These are phyloP conservation scores for Fusarium kyushuense DNA, from an alignment of 2,329 filamentous ascomycete species.

Conservation along the genomic window DNA sequence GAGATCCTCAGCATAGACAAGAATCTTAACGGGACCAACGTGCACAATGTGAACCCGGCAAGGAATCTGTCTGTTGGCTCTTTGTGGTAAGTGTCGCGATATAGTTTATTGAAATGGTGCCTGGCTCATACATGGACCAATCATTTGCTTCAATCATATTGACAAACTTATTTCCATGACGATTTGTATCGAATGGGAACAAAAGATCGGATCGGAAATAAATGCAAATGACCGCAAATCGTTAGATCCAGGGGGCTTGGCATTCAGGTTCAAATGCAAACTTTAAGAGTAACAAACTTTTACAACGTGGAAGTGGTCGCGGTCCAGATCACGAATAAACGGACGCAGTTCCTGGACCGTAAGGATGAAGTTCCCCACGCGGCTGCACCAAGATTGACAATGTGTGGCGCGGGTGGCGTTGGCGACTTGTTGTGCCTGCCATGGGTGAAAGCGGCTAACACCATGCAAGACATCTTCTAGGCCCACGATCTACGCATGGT, in stretches of 20 bases:
- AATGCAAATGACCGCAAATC: conserved; percentile 16
- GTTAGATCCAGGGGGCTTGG: conserved; percentile 30
- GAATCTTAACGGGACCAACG: neutral
- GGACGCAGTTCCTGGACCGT: conserved; percentile 20
- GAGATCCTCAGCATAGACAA: neutral
- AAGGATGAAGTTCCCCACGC: neutral
- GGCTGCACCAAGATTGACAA: neutral
- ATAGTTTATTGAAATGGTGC: conserved; percentile 16
- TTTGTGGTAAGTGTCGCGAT: conserved; percentile 13
- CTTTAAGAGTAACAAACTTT: conserved; percentile 20
- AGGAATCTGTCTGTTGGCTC: conserved; percentile 22
- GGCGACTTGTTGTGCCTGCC: too few relatives aligned
- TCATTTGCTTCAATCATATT: conserved; percentile 4
- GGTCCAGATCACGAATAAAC: conserved; percentile 22
- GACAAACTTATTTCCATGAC: conserved; percentile 4
- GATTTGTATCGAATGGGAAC: conserved; percentile 3
- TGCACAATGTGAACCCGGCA: conserved; percentile 1
- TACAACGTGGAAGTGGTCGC: conserved; percentile 12
- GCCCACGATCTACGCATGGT: conserved; percentile 6
- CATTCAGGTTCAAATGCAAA: conserved; percentile 31
- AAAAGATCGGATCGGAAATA: neutral
- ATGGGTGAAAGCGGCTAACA: too few relatives aligned
- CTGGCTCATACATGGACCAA: conserved; percentile 11
- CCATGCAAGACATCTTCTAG: neutral
- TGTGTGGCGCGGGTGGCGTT: conserved; percentile 29